Base-by-base conservation (phyloP, 805 yeast species). In the Wickerhamiella slavikovae region DNA sequence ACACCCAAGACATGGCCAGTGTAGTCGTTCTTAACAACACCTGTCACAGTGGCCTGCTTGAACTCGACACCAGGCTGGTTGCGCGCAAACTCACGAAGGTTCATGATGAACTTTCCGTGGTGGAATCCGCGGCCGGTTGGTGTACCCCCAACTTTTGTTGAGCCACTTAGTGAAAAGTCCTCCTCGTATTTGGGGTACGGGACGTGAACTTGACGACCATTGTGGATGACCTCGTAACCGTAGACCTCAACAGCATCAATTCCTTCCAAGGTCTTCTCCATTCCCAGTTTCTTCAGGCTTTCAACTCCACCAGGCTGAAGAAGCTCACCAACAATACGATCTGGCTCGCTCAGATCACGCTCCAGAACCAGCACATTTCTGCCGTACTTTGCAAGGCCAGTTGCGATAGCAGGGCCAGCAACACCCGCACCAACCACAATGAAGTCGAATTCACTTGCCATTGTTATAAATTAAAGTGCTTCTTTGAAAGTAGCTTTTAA, bases 401-500 rank as follows among this genome's bases (percentile, higher is more conserved):
- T 75, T 25, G 95, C 95, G 13, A 85, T 62, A 32, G 85, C 72
- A 2, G 98, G 94, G 1, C 99, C 98, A 15, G 80, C 73, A 14
- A 85, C 93, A 32, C 98, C 98, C n/a, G 96, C 95, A n/a, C 98
- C 98, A 23, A 89, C 70, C 16, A 89, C 75, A 24, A 85, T 71
- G 29, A 73, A 85, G 46, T 89, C 98, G 52, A 68, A 80, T 22
- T 48, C 45, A 15, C 23, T 17, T 17, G 22, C 22, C 24, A 22
- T 22, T 6, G 9, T 18, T 6, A 18, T n/a, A n/a, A n/a, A n/a
- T n/a, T n/a, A n/a, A n/a, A n/a, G n/a, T n/a, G n/a, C n/a, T n/a
- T n/a, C n/a, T n/a, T n/a, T n/a, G n/a, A n/a, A n/a, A n/a, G n/a
- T n/a, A n/a, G n/a, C n/a, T n/a, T n/a, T n/a, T n/a, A n/a, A n/a